Evolutionary conservation across 345 rosid genomes (phyloP), one percentile per base, ranked within the genome.

Genomic region (Eucalyptus decipiens): DNA sequence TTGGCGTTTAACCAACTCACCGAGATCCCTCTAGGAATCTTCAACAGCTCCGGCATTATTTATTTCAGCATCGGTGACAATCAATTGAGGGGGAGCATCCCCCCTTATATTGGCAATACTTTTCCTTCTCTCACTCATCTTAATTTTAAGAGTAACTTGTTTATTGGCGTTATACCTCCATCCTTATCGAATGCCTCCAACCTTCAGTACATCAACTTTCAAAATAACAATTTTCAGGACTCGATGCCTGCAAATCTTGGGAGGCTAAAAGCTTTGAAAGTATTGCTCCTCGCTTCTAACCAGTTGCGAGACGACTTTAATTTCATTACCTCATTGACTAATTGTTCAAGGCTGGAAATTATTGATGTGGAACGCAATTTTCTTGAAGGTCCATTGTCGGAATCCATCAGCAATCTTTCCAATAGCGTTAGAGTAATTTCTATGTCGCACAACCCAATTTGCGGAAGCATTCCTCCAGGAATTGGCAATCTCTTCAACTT

Each of bases 241-340:
- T 0, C n/a, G 15, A 11, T 26, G 15, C 65, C 65, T 1, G 1
- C 0, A 26, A 58, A 58, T 58, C 65, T 58, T 26, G 65, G n/a
- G 11, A 58, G 7, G 65, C 15, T 26, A 26, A 58, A 58, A 11
- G 65, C 4, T 26, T n/a, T 58, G 0, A 4, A 58, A 58, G 47
- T 1, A 45, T 9, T 45, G 47, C 0, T 1, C 0, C 6, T 26
- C 26, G 0, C 0, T 0, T 58, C 0, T 58, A 58, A 11, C 65
- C 15, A 58, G 7, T 58, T 58, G 65, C n/a, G 3, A 24, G 65
- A 58, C 26, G n/a, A 58, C 15, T 26, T 24, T 2, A 26, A 2
- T 58, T 58, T 58, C 15, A 58, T 58, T 5, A 11, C 65, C n/a
- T 58, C 65, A 58, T 58, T 58, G n/a, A 58, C 65, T 58, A 58